phyloP scores from a whole-genome alignment of 2,329 filamentous ascomycete species.

The Hypoxylon sp. region DNA sequence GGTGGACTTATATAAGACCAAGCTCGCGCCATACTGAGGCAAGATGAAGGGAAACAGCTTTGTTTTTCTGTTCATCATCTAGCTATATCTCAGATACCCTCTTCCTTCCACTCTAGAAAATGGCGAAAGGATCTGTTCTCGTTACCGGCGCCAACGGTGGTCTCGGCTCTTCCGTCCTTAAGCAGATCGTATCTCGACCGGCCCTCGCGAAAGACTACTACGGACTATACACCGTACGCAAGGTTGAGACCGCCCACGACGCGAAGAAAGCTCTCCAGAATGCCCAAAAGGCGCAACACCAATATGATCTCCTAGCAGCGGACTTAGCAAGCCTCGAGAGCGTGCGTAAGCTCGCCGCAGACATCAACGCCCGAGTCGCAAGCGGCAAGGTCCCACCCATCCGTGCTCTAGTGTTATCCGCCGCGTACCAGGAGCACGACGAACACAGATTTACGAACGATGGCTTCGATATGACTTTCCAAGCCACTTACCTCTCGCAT shows the following conservation, averaged over 20 bases:
- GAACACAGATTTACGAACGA: conserved; percentile 52
- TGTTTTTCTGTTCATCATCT: background rate
- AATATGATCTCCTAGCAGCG: conserved; percentile 54
- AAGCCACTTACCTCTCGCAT: conserved; percentile 54
- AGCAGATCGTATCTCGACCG: conserved; percentile 50
- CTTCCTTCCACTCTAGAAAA: conserved; percentile 3
- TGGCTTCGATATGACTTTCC: conserved; percentile 55
- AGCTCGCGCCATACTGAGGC: background rate
- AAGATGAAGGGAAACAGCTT: background rate
- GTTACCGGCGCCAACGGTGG: conserved; percentile 60
- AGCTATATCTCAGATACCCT: background rate
- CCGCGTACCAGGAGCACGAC: conserved; percentile 47
- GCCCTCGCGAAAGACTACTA: conserved; percentile 54
- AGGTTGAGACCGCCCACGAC: conserved; percentile 50
- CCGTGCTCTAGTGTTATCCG: conserved; percentile 49
- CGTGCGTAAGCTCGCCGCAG: conserved; percentile 38
- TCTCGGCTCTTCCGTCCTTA: conserved; percentile 56
- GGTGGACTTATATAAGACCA: conserved; percentile 16
- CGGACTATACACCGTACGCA: conserved; percentile 58
- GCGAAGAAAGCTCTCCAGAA: conserved; percentile 49
- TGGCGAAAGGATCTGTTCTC: conserved; percentile 54
- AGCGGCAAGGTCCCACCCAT: conserved; percentile 49
- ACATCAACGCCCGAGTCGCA: conserved; percentile 44
- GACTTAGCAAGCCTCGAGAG: conserved; percentile 43
- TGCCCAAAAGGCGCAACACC: conserved; percentile 45